Evolutionary conservation across 2,329 filamentous ascomycete genomes (phyloP).

Genomic region (Diplocarpon rosae): DNA sequence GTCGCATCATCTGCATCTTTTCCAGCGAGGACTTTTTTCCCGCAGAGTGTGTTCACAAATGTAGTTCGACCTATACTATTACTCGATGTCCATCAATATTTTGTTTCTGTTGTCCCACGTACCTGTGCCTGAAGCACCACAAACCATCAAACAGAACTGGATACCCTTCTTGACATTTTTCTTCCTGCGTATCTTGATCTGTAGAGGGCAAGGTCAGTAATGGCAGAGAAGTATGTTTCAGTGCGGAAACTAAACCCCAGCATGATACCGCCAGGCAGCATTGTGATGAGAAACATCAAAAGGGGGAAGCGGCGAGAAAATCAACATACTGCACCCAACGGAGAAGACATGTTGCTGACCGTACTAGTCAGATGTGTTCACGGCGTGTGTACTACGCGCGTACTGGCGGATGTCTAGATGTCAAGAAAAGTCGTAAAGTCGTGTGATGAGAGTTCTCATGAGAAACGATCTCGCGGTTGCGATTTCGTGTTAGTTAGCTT

Average conservation of each 20-base stretch:
- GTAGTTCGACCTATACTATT: conserved; percentile 70
- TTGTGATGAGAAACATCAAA: conserved; percentile 24
- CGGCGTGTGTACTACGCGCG: conserved; percentile 10
- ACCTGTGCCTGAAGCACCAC: conserved; percentile 97
- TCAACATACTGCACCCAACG: conserved; percentile 40
- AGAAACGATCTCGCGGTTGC: background rate
- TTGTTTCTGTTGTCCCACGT: conserved; percentile 30
- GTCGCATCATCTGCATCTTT: conserved; percentile 88
- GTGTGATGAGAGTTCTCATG: background rate
- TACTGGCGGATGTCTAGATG: conserved; percentile 9
- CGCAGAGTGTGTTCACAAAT: conserved; percentile 98
- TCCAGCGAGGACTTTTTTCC: conserved; percentile 79
- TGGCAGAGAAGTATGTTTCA: conserved; percentile 10
- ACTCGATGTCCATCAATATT: conserved; percentile 10
- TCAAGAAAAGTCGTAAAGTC: conserved; percentile 1
- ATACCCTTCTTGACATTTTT: conserved; percentile 93
- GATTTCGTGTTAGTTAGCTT: background rate
- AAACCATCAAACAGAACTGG: conserved; percentile 99
- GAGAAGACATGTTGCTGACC: conserved; percentile 37
- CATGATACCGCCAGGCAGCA: conserved; percentile 19
- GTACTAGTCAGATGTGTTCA: conserved; percentile 6
- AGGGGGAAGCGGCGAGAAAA: conserved; percentile 18
- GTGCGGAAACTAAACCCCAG: conserved; percentile 19
- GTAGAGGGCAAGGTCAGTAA: conserved; percentile 24
- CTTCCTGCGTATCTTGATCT: conserved; percentile 98